Evolutionary conservation across 768 basidiomycete species (phyloP).

Genomic region (Chlorophyllum brunneum): DNA sequence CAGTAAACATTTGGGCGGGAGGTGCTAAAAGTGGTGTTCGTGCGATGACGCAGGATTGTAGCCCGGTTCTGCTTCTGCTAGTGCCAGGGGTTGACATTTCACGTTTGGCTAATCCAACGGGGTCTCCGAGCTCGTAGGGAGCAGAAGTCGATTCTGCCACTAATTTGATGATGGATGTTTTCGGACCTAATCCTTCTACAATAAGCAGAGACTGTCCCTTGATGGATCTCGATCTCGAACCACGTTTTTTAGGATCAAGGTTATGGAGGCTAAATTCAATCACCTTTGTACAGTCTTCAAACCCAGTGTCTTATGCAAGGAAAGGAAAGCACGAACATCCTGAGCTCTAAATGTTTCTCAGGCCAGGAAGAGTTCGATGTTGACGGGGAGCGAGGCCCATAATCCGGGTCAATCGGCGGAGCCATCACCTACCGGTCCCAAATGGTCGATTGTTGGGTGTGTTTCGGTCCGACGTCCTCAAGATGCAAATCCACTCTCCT

Average conservation of each 20-base stretch:
- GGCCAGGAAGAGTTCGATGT: too few species aligned
- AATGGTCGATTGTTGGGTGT: too few species aligned
- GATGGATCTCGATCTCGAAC: conserved; percentile 10
- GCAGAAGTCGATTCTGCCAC: background rate
- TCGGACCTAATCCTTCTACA: background rate
- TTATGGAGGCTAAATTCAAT: conserved; percentile 9
- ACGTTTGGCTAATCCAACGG: background rate
- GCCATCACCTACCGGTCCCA: background rate
- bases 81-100: background rate
- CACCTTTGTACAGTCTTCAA: background rate
- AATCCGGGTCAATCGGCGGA: conserved; percentile 7
- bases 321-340: too few species aligned
- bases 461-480: too few species aligned
- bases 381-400: background rate
- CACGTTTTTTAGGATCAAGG: conserved; percentile 6
- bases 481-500: too few species aligned
- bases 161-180: background rate
- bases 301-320: background rate
- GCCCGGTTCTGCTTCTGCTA: background rate
- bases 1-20: background rate
- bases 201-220: background rate
- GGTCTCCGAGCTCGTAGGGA: conserved; percentile 5
- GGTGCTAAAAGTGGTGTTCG: background rate
- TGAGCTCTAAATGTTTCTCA: too few species aligned
- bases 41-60: conserved; percentile 1